Conservation (phyloP, 2,329 filamentous ascomycete species). For the Phaeosphaeriaceae sp. region DNA sequence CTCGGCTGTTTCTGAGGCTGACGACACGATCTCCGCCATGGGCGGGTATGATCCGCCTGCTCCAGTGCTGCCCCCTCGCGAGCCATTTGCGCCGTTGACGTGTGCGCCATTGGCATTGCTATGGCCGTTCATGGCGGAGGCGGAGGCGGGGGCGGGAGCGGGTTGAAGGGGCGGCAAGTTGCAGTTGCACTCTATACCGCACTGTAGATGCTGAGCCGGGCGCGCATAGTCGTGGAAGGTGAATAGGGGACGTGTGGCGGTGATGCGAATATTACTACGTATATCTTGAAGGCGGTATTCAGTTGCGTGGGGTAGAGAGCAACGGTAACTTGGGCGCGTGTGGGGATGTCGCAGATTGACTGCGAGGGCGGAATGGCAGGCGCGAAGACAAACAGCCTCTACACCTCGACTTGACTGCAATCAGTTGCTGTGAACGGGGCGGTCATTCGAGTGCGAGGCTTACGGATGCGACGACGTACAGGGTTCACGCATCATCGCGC, state of each 20-base stretch:
- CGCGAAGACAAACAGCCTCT: background rate
- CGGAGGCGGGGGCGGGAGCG: conserved; percentile 10
- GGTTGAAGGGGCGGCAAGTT: conserved; percentile 40
- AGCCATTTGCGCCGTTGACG: conserved; percentile 28
- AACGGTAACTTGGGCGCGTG: background rate
- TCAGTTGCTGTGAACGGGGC: background rate
- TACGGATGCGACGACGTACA: background rate
- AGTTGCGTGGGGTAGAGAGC: conserved; percentile 1
- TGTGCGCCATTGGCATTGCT: conserved; percentile 23
- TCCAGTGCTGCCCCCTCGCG: conserved; percentile 36
- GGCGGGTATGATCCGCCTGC: conserved; percentile 42
- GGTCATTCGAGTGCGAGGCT: background rate
- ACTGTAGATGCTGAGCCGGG: conserved; percentile 26
- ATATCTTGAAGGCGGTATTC: conserved; percentile 3
- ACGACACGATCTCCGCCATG: conserved; percentile 54
- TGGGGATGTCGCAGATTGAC: background rate
- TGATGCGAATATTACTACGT: background rate
- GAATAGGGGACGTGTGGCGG: conserved; percentile 4
- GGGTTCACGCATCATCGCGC: conserved; percentile 6
- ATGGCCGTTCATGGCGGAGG: conserved; percentile 38
- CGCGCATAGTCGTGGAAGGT: conserved; percentile 32
- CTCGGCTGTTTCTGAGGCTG: conserved; percentile 47
- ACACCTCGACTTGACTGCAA: background rate
- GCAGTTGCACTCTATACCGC: conserved; percentile 51
- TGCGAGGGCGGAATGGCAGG: background rate